Evolutionary conservation across 1,139 yeast species (phyloP).

Genomic region (Saccharomyces pastorianus): DNA sequence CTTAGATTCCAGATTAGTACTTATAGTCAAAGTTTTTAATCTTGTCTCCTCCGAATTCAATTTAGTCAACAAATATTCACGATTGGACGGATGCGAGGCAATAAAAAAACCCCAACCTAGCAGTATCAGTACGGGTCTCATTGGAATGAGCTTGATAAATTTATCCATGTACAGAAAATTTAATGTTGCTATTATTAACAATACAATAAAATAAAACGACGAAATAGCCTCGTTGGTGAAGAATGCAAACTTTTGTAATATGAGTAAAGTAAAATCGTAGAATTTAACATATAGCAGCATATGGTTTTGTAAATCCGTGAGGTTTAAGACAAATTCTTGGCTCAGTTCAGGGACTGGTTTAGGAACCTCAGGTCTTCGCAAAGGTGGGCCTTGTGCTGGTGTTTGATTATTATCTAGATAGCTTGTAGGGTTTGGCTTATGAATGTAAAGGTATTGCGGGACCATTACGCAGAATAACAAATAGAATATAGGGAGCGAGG

Average conservation of each 20-base stretch:
- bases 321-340: slow-evolving; percentile 66
- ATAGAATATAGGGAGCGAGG: slow-evolving; percentile 46
- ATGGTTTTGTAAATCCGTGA: slow-evolving; percentile 79
- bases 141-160: slow-evolving; percentile 29
- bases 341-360: slow-evolving; percentile 75
- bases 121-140: slow-evolving; percentile 36
- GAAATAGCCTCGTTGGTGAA: slow-evolving; percentile 60
- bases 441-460: slow-evolving; percentile 54
- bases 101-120: slow-evolving; percentile 46
- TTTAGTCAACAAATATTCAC: slow-evolving; percentile 40
- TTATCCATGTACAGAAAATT: slow-evolving; percentile 32
- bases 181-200: slow-evolving; percentile 32
- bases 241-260: slow-evolving; percentile 52
- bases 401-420: slow-evolving; percentile 40
- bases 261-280: slow-evolving; percentile 49
- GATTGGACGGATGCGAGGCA: slow-evolving; percentile 47
- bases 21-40: slow-evolving; percentile 38
- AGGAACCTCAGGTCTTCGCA: slow-evolving; percentile 45
- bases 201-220: slow-evolving; percentile 41
- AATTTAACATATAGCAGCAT: slow-evolving; percentile 60
- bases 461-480: slow-evolving; percentile 51
- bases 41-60: slow-evolving; percentile 57
- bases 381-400: slow-evolving; percentile 48
- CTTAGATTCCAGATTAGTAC: slow-evolving; percentile 40
- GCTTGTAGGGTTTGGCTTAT: slow-evolving; percentile 29